Evolutionary conservation across 352 stramenopile genomes (phyloP).

Genomic region (Phytopythium delawarense): DNA sequence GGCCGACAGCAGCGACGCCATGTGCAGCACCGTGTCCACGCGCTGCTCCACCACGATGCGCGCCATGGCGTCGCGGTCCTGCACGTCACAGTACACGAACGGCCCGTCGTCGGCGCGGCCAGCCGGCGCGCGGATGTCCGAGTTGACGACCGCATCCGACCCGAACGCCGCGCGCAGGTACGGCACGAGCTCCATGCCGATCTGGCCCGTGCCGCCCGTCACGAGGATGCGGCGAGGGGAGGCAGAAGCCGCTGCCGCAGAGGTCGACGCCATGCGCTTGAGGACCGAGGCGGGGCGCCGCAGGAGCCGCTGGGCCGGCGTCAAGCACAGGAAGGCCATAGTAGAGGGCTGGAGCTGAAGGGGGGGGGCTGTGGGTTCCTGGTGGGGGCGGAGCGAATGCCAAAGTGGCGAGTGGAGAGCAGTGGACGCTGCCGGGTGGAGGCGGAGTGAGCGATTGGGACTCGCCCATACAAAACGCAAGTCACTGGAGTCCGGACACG

Average conservation of each 20-base stretch:
- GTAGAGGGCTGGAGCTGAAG: not conserved
- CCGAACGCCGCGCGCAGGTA: conserved; percentile 69
- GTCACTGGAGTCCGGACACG: not conserved
- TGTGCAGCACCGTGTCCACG: conserved; percentile 89
- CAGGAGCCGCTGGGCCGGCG: not conserved
- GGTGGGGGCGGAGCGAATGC: not conserved
- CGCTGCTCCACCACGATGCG: conserved; percentile 87
- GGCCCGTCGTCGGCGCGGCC: conserved; percentile 40
- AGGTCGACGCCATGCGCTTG: not conserved
- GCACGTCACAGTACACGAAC: conserved; percentile 84
- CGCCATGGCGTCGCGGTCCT: conserved; percentile 64
- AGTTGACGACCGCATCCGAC: conserved; percentile 66
- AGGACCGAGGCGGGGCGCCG: not conserved
- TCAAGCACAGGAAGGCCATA: not conserved
- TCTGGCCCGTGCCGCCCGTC: conserved; percentile 78
- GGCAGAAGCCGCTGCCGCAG: not conserved
- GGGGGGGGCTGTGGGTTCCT: not conserved
- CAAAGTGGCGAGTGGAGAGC: not conserved
- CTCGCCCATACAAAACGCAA: no score
- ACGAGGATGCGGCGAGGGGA: conserved; percentile 57
- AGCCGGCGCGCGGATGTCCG: conserved; percentile 64
- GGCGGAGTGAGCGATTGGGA: no score
- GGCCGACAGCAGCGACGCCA: conserved; percentile 88
- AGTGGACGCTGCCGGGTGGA: not conserved
- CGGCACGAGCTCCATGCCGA: conserved; percentile 84